Percentiles rank a stretch among this genome's conserved stretches.
These are phyloP conservation scores for Penicillium vulpinum DNA, from an alignment of 2,329 filamentous ascomycete genomes.

Conservation along the genomic window DNA sequence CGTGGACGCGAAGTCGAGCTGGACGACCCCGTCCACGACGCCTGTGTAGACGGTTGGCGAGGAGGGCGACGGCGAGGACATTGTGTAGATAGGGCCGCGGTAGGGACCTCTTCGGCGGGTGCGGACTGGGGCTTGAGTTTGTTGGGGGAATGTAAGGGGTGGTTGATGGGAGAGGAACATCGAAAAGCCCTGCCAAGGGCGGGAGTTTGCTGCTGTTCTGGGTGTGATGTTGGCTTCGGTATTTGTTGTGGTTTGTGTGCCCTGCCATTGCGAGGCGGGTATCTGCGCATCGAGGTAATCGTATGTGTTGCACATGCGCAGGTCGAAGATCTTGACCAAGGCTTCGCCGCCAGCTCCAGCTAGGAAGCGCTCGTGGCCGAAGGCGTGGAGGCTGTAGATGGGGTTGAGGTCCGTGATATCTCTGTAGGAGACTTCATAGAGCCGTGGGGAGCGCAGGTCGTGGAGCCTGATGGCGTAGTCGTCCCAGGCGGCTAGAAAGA, in stretches of 20 bases:
- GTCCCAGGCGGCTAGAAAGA: constrained; percentile 62
- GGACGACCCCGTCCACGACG: constrained; percentile 43
- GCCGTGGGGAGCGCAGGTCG: constrained; percentile 56
- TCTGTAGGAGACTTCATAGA: constrained; percentile 51
- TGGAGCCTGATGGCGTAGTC: constrained; percentile 61
- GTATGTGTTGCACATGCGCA: constrained; percentile 52
- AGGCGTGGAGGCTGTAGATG: constrained; percentile 59
- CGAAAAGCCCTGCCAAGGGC: constrained; percentile 41
- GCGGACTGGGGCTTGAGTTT: constrained; percentile 3
- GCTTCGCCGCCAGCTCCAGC: constrained; percentile 59
- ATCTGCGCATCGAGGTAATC: constrained; percentile 31
- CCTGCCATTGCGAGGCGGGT: background rate
- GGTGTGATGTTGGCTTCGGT: background rate
- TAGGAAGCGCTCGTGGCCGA: constrained; percentile 58
- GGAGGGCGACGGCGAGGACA: constrained; percentile 46
- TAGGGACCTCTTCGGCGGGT: constrained; percentile 32
- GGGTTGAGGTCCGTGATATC: constrained; percentile 60
- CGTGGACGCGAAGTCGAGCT: constrained; percentile 47
- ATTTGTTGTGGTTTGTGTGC: background rate
- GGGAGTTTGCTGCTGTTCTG: background rate
- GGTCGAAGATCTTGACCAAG: constrained; percentile 63
- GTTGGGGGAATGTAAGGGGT: constrained; percentile 8
- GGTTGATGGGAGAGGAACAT: constrained; percentile 42
- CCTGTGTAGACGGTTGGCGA: constrained; percentile 50
- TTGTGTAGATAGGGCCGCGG: constrained; percentile 47